Evolutionary conservation across 768 basidiomycete species (phyloP).

Genomic region (Holtermannia corniformis): DNA sequence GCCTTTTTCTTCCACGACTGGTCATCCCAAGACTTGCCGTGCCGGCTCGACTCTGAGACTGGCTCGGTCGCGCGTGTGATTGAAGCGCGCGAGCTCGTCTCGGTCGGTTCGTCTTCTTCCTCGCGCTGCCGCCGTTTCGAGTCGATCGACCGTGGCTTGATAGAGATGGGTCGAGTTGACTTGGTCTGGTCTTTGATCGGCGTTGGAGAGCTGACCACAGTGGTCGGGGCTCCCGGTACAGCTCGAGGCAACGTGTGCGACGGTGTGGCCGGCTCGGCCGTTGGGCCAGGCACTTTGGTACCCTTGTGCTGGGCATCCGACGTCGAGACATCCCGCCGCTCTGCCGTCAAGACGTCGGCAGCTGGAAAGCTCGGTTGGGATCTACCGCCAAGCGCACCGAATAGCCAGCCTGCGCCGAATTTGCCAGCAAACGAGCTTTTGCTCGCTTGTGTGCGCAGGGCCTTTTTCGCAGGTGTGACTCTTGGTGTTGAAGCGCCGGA

Average conservation of each 20-base stretch:
- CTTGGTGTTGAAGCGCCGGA: slow-evolving; percentile 29
- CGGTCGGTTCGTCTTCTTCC: not conserved
- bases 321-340: slow-evolving; percentile 24
- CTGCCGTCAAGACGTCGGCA: slow-evolving; percentile 25
- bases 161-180: slow-evolving; percentile 16
- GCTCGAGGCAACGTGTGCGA: slow-evolving; percentile 8
- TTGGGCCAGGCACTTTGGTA: slow-evolving; percentile 1
- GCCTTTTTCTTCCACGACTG: slow-evolving; percentile 50
- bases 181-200: not conserved
- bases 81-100: not conserved
- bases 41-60: not conserved
- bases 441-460: slow-evolving; percentile 19
- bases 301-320: too few species aligned
- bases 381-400: slow-evolving; percentile 19
- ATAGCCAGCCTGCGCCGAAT: slow-evolving; percentile 30
- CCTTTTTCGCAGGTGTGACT: slow-evolving; percentile 20
- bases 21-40: not conserved
- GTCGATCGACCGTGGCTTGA: slow-evolving; percentile 1
- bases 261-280: not conserved
- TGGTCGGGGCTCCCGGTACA: slow-evolving; percentile 20
- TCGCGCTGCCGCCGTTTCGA: not conserved
- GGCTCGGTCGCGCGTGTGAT: slow-evolving; percentile 8
- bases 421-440: slow-evolving; percentile 23
- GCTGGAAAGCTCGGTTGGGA: slow-evolving; percentile 31
- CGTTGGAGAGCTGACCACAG: slow-evolving; percentile 11